Evolutionary conservation across 176 grass and related monocot genomes (phyloP), one percentile per base, ranked within the genome.

Genomic region (Cenchrus americanus): DNA sequence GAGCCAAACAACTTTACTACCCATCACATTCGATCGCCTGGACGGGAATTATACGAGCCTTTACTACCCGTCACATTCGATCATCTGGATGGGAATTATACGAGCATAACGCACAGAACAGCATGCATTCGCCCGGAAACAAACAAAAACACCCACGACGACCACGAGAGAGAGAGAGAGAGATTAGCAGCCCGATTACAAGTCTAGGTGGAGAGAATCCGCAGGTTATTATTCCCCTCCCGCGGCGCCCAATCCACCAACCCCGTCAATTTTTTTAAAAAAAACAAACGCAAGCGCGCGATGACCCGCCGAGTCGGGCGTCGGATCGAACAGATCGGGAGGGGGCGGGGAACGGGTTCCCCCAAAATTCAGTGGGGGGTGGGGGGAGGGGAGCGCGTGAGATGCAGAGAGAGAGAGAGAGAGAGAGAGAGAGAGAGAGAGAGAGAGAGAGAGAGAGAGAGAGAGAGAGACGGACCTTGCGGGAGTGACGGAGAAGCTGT

Each of bases 401-500:
- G 41, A 57, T 14, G 58, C n/a, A 15, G 54, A n/a, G n/a, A n/a
- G n/a, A n/a, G n/a, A n/a, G n/a, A n/a, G n/a, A n/a, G n/a, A n/a
- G n/a, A n/a, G n/a, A n/a, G n/a, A n/a, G n/a, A n/a, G n/a, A n/a
- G n/a, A n/a, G n/a, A n/a, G n/a, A n/a, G n/a, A n/a, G n/a, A n/a
- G n/a, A n/a, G n/a, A n/a, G n/a, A n/a, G n/a, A n/a, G n/a, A n/a
- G n/a, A n/a, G n/a, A n/a, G n/a, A n/a, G n/a, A n/a, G n/a, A n/a
- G n/a, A n/a, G n/a, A n/a, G n/a, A n/a, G n/a, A 44, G 34, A 24
- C 30, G 7, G 53, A 96, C 94, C 94, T 96, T 93, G 94, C 94
- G 88, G 42, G 91, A 96, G 80, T 87, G 94, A 52, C 91, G 94
- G 41, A 96, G 91, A 48, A 96, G 82, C 32, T 91, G 77, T 37